phyloP scores from a whole-genome alignment of 2,329 filamentous ascomycete genomes.

The Colletotrichum salicis region DNA sequence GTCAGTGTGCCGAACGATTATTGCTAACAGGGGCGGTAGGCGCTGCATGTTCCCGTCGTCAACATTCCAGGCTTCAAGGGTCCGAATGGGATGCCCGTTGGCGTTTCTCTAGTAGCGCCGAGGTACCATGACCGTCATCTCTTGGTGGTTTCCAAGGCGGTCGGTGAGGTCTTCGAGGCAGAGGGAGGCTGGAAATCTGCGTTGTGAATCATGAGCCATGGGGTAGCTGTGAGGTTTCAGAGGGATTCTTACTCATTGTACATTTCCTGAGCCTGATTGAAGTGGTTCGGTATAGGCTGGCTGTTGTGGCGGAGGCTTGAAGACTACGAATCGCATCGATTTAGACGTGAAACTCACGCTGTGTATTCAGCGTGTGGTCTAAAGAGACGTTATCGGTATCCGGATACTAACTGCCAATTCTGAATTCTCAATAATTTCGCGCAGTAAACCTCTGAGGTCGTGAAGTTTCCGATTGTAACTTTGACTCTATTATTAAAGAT shows the following conservation, averaged over 20 bases:
- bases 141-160: constrained; percentile 52
- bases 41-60: constrained; percentile 70
- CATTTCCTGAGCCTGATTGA: not conserved
- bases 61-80: constrained; percentile 73
- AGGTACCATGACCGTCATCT: constrained; percentile 59
- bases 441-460: no score
- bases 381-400: no score
- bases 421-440: no score
- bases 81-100: constrained; percentile 64
- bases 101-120: constrained; percentile 62
- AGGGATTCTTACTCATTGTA: not conserved
- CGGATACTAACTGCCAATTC: no score
- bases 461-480: no score
- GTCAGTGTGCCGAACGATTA: constrained; percentile 28
- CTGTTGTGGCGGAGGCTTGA: no score
- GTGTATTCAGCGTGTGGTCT: no score
- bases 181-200: constrained; percentile 46
- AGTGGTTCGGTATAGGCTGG: not conserved
- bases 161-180: constrained; percentile 47
- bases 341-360: no score
- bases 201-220: not conserved
- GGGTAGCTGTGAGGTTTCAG: no score
- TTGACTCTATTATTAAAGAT: no score
- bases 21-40: constrained; percentile 48
- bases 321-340: no score